These are phyloP conservation scores for Adansonia madagascariensis DNA, from an alignment of 441 rosid genomes.

Conservation along the genomic window DNA sequence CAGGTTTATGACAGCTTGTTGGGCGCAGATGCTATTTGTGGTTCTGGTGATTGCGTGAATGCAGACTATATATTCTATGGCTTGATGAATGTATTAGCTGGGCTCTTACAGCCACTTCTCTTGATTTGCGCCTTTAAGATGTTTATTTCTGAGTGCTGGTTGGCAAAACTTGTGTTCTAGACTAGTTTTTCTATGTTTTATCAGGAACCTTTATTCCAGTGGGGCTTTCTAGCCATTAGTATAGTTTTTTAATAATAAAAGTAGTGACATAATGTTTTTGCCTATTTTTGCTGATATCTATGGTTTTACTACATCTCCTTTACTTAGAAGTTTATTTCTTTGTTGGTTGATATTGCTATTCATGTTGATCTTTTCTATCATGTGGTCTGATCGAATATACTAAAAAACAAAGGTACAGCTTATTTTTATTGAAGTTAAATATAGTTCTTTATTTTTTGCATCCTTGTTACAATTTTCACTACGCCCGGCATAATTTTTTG, in stretches of 20 bases:
- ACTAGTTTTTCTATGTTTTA: slow-evolving; percentile 34
- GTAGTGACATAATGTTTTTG: slow-evolving; percentile 5
- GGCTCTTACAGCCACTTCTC: slow-evolving; percentile 71
- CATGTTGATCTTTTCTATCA: not conserved
- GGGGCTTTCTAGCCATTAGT: slow-evolving; percentile 26
- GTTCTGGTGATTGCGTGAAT: slow-evolving; percentile 92
- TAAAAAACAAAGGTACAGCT: not conserved
- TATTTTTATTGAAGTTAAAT: not conserved
- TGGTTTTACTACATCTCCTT: slow-evolving; percentile 11
- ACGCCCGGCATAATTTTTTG: not conserved
- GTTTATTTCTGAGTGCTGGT: slow-evolving; percentile 48
- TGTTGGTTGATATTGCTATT: slow-evolving; percentile 6
- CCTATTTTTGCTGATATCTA: slow-evolving; percentile 5
- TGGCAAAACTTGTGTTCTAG: slow-evolving; percentile 41
- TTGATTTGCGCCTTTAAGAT: slow-evolving; percentile 59
- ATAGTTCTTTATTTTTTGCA: not conserved
- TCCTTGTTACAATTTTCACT: not conserved
- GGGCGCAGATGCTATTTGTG: slow-evolving; percentile 90
- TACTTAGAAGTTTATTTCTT: slow-evolving; percentile 21
- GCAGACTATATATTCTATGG: slow-evolving; percentile 75
- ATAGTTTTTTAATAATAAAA: slow-evolving; percentile 22
- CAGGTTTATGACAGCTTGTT: slow-evolving; percentile 93
- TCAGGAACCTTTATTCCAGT: slow-evolving; percentile 23
- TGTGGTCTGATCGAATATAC: not conserved
- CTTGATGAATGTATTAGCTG: slow-evolving; percentile 76